These are phyloP conservation scores for Gymnopilus junonius DNA, from an alignment of 768 basidiomycete genomes.

Conservation along the genomic window DNA sequence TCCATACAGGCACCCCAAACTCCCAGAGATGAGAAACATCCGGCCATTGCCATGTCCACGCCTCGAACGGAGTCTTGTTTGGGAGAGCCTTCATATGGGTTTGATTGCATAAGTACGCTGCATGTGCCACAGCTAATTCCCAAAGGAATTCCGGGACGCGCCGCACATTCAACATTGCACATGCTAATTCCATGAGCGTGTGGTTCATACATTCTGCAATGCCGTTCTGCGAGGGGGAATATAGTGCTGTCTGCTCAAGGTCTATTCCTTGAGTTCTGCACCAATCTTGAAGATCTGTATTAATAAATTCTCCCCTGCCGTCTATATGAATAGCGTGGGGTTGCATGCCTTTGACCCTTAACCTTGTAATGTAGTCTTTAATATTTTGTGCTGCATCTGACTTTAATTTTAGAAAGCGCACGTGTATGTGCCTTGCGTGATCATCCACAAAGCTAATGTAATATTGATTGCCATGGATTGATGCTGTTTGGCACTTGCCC, in stretches of 20 bases:
- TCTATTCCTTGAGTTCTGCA: background rate
- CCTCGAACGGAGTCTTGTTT: too few species aligned
- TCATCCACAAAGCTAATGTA: slow-evolving; percentile 29
- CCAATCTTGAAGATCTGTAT: background rate
- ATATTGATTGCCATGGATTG: slow-evolving; percentile 28
- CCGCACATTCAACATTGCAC: slow-evolving; percentile 4
- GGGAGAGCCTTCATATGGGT: too few species aligned
- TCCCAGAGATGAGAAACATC: background rate
- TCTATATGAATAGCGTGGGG: too few species aligned
- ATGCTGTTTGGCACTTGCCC: slow-evolving; percentile 27
- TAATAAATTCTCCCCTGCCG: too few species aligned
- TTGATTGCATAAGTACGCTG: too few species aligned
- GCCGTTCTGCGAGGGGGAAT: slow-evolving; percentile 12
- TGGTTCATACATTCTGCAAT: slow-evolving; percentile 9
- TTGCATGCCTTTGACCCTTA: too few species aligned
- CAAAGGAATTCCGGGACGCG: slow-evolving; percentile 3
- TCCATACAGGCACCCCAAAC: background rate
- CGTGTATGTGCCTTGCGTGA: background rate
- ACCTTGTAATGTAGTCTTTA: slow-evolving; percentile 6
- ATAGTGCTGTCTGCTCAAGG: background rate
- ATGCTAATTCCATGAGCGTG: slow-evolving; percentile 6
- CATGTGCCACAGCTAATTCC: too few species aligned
- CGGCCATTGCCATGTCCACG: too few species aligned
- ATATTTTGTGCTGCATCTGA: slow-evolving; percentile 16
- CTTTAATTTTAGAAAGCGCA: too few species aligned